These are phyloP conservation scores for Talaromyces wortmannii DNA, from an alignment of 495 filamentous ascomycete genomes.

Conservation along the genomic window DNA sequence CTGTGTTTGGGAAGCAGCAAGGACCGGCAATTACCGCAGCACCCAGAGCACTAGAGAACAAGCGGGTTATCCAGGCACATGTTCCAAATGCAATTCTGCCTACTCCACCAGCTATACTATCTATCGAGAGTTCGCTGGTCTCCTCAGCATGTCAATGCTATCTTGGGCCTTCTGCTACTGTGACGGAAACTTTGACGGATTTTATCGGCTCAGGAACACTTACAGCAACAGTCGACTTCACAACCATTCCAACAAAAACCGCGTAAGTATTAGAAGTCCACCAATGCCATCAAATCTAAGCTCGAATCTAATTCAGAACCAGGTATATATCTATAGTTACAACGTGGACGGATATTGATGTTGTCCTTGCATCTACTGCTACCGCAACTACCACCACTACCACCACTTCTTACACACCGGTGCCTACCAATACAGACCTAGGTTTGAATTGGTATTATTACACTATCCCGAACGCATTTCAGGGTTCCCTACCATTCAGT, in stretches of 20 bases:
- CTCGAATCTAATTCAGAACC: not conserved
- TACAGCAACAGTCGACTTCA: slow-evolving; percentile 1
- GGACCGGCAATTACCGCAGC: not conserved
- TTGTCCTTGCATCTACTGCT: not conserved
- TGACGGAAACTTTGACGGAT: slow-evolving; percentile 1
- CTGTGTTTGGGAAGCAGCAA: not conserved
- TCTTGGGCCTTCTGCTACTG: slow-evolving; percentile 2
- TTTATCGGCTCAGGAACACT: slow-evolving; percentile 1
- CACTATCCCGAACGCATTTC: not conserved
- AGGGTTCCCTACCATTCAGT: not conserved
- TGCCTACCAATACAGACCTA: slow-evolving; percentile 2
- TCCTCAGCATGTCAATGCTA: slow-evolving; percentile 5
- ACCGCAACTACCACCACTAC: slow-evolving; percentile 1
- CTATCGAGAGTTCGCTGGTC: not conserved
- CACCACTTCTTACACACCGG: not conserved
- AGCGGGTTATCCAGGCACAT: not conserved
- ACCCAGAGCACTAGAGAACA: not conserved
- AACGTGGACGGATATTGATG: slow-evolving; percentile 1
- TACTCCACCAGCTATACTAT: not conserved
- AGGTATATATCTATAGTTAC: slow-evolving; percentile 2
- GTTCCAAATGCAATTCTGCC: not conserved
- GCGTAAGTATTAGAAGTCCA: not conserved
- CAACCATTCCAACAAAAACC: not conserved
- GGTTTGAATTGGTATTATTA: slow-evolving; percentile 6
- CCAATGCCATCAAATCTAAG: not conserved